Evolutionary conservation across 768 basidiomycete species (phyloP).

Genomic region (Candolleomyces eurysporus): DNA sequence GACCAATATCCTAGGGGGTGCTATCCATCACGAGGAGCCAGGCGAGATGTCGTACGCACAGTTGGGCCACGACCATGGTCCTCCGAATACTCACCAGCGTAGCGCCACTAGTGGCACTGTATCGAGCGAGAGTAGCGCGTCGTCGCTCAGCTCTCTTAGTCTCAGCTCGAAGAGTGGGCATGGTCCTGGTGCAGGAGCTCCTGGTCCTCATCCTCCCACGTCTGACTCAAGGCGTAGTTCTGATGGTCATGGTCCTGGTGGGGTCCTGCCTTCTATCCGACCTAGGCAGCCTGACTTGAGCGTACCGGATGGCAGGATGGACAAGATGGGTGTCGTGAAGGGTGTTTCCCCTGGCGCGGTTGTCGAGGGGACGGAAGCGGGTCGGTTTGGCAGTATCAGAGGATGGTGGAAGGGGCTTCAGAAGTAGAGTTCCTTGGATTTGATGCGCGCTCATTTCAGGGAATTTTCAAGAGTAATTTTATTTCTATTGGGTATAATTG

Average conservation of each 20-base stretch:
- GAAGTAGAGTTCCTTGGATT: background rate
- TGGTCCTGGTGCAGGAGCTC: background rate
- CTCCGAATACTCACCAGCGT: background rate
- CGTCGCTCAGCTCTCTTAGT: conserved; percentile 9
- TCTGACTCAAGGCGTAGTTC: background rate
- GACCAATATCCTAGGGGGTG: conserved; percentile 4
- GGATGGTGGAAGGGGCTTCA: conserved; percentile 9
- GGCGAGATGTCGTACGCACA: conserved; percentile 1
- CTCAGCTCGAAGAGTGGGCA: conserved; percentile 9
- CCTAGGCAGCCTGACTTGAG: conserved; percentile 5
- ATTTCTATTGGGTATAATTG: background rate
- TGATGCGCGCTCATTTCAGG: background rate
- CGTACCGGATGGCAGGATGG: conserved; percentile 10
- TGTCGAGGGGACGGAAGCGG: background rate
- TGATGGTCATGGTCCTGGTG: background rate
- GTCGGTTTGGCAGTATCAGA: conserved; percentile 3
- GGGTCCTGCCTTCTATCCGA: background rate
- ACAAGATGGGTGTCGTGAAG: conserved; percentile 10
- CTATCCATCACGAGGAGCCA: conserved; percentile 5
- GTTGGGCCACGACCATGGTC: background rate
- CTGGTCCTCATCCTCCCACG: background rate
- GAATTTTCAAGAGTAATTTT: background rate
- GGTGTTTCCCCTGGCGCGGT: background rate
- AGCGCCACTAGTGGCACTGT: background rate
- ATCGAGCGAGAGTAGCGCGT: conserved; percentile 5